Evolutionary conservation across 306 rosid species (phyloP).

Genomic region (Arachis stenosperma): DNA sequence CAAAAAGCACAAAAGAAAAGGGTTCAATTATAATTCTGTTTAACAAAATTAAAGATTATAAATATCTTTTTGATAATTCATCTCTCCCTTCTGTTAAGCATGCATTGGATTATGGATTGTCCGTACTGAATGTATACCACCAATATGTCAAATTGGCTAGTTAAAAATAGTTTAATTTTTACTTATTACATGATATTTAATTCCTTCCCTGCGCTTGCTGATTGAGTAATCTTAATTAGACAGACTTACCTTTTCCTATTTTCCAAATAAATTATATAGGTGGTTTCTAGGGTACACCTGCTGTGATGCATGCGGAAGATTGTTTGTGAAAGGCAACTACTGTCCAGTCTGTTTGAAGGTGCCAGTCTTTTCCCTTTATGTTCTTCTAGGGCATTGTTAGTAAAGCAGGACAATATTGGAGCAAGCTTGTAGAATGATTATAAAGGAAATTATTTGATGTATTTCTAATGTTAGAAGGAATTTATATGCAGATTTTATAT

Average conservation of each 20-base stretch:
- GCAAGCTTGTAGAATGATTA: constrained; percentile 12
- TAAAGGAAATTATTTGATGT: constrained; percentile 2
- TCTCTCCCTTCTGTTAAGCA: constrained; percentile 19
- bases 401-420: not conserved
- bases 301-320: constrained; percentile 99
- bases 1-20: no score
- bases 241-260: constrained; percentile 40
- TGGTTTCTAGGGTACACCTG: constrained; percentile 98
- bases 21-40: no score
- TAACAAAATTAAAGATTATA: not conserved
- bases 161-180: not conserved
- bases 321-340: constrained; percentile 95
- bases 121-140: not conserved
- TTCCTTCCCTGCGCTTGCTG: not conserved
- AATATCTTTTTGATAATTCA: not conserved
- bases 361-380: constrained; percentile 20
- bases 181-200: constrained; percentile 12
- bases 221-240: constrained; percentile 14
- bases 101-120: not conserved
- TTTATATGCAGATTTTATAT: constrained; percentile 18
- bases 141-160: not conserved
- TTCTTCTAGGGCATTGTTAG: not conserved
- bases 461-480: constrained; percentile 7
- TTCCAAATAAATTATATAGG: constrained; percentile 49
- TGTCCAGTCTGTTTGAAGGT: constrained; percentile 99